Percentiles rank a stretch among this genome's conserved stretches.
Evolutionary conservation across 1,284 basidiomycete species (phyloP).

Genomic region (Coriolopsis trogii): DNA sequence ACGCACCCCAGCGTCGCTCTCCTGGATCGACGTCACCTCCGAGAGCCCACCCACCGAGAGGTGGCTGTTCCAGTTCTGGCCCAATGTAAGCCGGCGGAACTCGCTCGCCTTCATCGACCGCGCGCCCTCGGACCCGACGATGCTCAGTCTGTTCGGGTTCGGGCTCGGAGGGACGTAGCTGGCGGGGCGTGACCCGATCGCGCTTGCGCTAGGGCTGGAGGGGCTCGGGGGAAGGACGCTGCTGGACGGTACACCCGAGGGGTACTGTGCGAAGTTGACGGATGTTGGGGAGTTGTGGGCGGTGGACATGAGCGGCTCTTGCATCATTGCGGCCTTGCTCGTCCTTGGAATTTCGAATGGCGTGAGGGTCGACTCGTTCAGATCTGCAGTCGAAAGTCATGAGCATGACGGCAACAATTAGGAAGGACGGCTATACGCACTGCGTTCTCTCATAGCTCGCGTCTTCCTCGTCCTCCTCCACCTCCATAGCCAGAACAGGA

Average conservation of each 20-base stretch:
- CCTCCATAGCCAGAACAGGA: background rate
- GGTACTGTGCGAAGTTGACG: background rate
- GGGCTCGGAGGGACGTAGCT: background rate
- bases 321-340: background rate
- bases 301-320: background rate
- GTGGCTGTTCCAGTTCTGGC: background rate
- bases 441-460: background rate
- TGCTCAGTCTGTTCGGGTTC: background rate
- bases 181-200: background rate
- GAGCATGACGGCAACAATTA: background rate
- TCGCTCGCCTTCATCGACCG: background rate
- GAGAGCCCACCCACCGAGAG: no score
- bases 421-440: background rate
- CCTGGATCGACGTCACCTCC: background rate
- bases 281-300: background rate
- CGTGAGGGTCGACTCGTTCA: slow-evolving; percentile 1
- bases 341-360: background rate
- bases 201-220: background rate
- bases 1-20: background rate
- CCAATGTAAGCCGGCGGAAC: background rate
- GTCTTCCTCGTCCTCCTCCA: background rate
- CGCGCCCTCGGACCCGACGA: background rate
- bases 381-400: background rate
- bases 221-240: background rate
- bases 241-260: background rate